Percentiles rank a stretch among this genome's conserved stretches.
Conservation (phyloP, 1,284 basidiomycete genomes). For the Takashimella koratensis region DNA sequence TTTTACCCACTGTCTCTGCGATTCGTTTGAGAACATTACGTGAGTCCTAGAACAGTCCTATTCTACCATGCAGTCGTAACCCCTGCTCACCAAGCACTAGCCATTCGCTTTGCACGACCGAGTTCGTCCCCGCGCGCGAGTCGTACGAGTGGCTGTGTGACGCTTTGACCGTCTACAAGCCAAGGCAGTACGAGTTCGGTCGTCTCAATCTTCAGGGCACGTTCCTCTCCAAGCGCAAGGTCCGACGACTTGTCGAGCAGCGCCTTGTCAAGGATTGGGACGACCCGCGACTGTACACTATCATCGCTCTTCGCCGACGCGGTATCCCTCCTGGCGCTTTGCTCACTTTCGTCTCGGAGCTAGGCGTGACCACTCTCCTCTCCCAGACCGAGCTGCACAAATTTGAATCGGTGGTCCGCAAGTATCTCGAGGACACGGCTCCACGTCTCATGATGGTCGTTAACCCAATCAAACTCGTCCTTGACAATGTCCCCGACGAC, state of each 20-base stretch:
- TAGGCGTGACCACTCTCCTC: constrained; percentile 85
- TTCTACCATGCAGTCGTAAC: too few relatives aligned
- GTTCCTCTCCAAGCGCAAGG: constrained; percentile 96
- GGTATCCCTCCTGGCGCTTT: constrained; percentile 96
- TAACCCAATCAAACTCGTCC: constrained; percentile 81
- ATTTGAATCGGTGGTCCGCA: constrained; percentile 85
- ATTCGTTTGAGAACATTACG: constrained; percentile 99
- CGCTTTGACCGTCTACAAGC: constrained; percentile 92
- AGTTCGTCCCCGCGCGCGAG: constrained; percentile 94
- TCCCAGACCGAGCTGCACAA: constrained; percentile 83
- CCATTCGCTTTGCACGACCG: constrained; percentile 94
- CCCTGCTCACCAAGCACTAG: constrained; percentile 52
- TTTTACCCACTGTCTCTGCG: constrained; percentile 96
- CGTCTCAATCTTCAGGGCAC: constrained; percentile 91
- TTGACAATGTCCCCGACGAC: constrained; percentile 87
- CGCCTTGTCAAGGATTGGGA: constrained; percentile 90
- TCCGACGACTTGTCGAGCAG: constrained; percentile 81
- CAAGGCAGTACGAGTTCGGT: constrained; percentile 97
- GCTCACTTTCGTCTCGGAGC: constrained; percentile 81
- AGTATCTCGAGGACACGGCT: constrained; percentile 83
- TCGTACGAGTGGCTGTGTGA: constrained; percentile 99
- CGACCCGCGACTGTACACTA: constrained; percentile 95
- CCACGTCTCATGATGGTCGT: constrained; percentile 92
- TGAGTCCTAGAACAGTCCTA: too few relatives aligned
- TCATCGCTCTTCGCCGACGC: constrained; percentile 89